These are phyloP conservation scores for Nadsonia fulvescens DNA, from an alignment of 805 yeast species.

Conservation along the genomic window DNA sequence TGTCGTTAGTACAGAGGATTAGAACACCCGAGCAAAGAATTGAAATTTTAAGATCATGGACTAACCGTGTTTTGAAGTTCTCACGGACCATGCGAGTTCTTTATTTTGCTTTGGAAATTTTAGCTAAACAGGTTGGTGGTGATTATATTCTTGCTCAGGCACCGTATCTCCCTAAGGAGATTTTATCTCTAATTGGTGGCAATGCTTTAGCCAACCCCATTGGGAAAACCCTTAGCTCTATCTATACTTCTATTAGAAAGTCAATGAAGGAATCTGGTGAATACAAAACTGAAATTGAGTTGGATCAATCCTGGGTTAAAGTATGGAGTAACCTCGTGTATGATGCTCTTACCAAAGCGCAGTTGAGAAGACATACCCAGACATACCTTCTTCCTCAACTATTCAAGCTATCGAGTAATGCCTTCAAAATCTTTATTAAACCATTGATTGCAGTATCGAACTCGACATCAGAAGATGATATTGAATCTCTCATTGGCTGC, in stretches of 20 bases:
- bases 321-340: constrained; percentile 31
- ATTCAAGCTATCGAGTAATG: constrained; percentile 32
- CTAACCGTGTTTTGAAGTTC: constrained; percentile 23
- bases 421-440: constrained; percentile 24
- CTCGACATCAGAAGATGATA: constrained; percentile 12
- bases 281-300: constrained; percentile 2
- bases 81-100: constrained; percentile 38
- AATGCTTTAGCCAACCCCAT: constrained; percentile 46
- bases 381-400: constrained; percentile 45
- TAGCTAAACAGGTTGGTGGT: constrained; percentile 32
- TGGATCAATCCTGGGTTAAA: constrained; percentile 25
- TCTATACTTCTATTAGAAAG: constrained; percentile 7
- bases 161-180: constrained; percentile 28
- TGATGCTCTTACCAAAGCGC: constrained; percentile 17
- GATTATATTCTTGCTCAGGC: constrained; percentile 23
- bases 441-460: constrained; percentile 11
- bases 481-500: constrained; percentile 31
- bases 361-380: constrained; percentile 29
- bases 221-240: constrained; percentile 13
- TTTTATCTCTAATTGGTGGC: constrained; percentile 33
- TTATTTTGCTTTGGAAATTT: constrained; percentile 40
- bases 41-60: constrained; percentile 24
- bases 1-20: constrained; percentile 22
- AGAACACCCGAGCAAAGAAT: constrained; percentile 8
- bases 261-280: constrained; percentile 2